These are phyloP conservation scores for Camellia japonica DNA, from an alignment of 148 eudicot genomes.

Conservation along the genomic window DNA sequence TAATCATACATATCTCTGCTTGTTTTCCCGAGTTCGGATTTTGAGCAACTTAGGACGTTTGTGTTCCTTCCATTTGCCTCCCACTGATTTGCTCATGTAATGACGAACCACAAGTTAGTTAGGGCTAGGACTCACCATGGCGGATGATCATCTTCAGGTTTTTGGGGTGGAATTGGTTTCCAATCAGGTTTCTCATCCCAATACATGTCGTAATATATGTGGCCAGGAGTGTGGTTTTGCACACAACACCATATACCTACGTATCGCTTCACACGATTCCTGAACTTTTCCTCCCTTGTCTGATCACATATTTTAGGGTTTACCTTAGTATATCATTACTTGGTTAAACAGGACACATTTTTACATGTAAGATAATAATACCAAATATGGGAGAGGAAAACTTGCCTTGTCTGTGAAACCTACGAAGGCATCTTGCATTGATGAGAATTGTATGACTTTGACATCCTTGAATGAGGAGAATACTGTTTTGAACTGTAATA, in stretches of 20 bases:
- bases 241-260: slow-evolving; percentile 96
- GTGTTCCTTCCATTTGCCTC: too few species aligned
- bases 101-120: too few species aligned
- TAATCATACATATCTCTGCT: too few species aligned
- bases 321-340: not conserved
- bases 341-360: not conserved
- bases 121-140: slow-evolving; percentile 35
- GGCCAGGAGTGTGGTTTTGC: slow-evolving; percentile 63
- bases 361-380: not conserved
- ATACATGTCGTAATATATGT: slow-evolving; percentile 93
- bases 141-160: slow-evolving; percentile 84
- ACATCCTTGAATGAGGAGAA: slow-evolving; percentile 61
- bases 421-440: slow-evolving; percentile 77
- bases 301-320: slow-evolving; percentile 22
- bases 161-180: slow-evolving; percentile 86
- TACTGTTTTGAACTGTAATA: slow-evolving; percentile 50
- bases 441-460: slow-evolving; percentile 83
- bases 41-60: too few species aligned
- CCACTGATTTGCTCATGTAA: too few species aligned
- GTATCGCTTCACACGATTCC: slow-evolving; percentile 76
- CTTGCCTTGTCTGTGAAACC: slow-evolving; percentile 83
- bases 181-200: slow-evolving; percentile 97
- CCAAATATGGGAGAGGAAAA: slow-evolving; percentile 2
- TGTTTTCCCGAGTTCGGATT: too few species aligned
- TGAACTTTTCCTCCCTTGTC: slow-evolving; percentile 71